Base-by-base conservation (phyloP, 176 grass and related monocot species). In the Phyllostachys edulis region DNA sequence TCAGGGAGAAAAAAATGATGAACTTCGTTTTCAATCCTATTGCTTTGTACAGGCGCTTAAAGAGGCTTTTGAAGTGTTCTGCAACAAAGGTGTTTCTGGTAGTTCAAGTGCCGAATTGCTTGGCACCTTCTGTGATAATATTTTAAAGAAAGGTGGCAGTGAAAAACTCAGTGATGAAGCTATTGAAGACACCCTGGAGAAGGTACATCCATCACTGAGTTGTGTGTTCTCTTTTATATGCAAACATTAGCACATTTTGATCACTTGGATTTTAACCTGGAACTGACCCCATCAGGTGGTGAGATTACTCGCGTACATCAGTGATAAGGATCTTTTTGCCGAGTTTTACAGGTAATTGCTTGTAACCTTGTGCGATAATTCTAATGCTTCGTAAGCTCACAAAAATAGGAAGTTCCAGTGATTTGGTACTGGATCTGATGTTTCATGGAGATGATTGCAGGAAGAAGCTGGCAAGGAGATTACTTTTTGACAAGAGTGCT, bases 111-210 rank as follows among this genome's bases (percentile, higher is more conserved):
- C 96, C 7, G 91, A 98, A 82, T 78, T 98, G 64, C 83, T 98
- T 56, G 93, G 93, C 39, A 93, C 91, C 17, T 95, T 95, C 79
- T 93, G 96, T n/a, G 96, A 95, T 69, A 93, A 93, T 89, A 95
- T 98, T 65, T 87, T 98, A 75, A 98, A 92, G 70, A 98, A 98
- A 86, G 93, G 96, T 52, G 89, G 96, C 26, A 93, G 92, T 78
- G 96, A 98, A 80, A 98, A 98, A 61, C 91, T 98, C 8, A 98
- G 96, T 36, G 96, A 98, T 82, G 96, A 98, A 93, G 96, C 91
- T 67, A 95, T 98, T 60, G 92, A 98, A 82, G 96, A 95, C 70
- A 93, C 92, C 24, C 91, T 98, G 51, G 96, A 98, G 76, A 98
- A 98, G 85, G 96, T 98, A 89, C 59, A 50, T 5, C 23, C 37